phyloP scores from a whole-genome alignment of 2,329 filamentous ascomycete species.

The Neonectria magnoliae region DNA sequence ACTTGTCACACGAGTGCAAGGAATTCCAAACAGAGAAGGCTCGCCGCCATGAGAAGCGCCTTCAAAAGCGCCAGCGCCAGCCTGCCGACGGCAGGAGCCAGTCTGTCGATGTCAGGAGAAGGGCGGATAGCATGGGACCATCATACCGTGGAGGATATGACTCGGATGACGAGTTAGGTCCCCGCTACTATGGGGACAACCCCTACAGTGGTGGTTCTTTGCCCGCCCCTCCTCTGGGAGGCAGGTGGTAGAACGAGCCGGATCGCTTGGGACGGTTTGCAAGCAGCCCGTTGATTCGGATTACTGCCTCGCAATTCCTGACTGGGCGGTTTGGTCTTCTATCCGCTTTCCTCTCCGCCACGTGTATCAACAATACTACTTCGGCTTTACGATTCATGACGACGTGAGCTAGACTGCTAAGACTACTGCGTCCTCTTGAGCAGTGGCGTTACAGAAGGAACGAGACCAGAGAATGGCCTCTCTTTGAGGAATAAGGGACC shows the following conservation, averaged over 20 bases:
- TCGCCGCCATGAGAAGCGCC: slow-evolving; percentile 59
- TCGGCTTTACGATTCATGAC: slow-evolving; percentile 40
- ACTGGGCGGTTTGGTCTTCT: background rate
- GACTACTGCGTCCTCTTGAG: slow-evolving; percentile 25
- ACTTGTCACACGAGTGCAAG: slow-evolving; percentile 58
- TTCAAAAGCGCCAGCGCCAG: slow-evolving; percentile 48
- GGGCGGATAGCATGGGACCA: slow-evolving; percentile 58
- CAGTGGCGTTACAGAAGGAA: slow-evolving; percentile 19
- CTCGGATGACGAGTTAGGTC: slow-evolving; percentile 50
- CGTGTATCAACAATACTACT: slow-evolving; percentile 15
- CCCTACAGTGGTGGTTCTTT: slow-evolving; percentile 55
- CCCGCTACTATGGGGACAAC: slow-evolving; percentile 59
- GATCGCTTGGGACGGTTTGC: background rate
- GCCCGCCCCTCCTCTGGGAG: slow-evolving; percentile 48
- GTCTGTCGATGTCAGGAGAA: slow-evolving; percentile 49
- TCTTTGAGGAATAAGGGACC: slow-evolving; percentile 19
- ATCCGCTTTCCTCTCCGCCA: slow-evolving; percentile 7
- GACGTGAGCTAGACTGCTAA: slow-evolving; percentile 33
- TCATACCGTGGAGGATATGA: slow-evolving; percentile 55
- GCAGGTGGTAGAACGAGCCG: slow-evolving; percentile 16
- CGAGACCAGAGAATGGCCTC: slow-evolving; percentile 13
- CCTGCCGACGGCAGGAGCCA: slow-evolving; percentile 46
- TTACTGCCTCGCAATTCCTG: background rate
- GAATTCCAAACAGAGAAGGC: slow-evolving; percentile 61
- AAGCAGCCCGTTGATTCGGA: background rate